Evolutionary conservation across 1,284 basidiomycete species (phyloP).

Genomic region (Fistulinella cinereoalba): DNA sequence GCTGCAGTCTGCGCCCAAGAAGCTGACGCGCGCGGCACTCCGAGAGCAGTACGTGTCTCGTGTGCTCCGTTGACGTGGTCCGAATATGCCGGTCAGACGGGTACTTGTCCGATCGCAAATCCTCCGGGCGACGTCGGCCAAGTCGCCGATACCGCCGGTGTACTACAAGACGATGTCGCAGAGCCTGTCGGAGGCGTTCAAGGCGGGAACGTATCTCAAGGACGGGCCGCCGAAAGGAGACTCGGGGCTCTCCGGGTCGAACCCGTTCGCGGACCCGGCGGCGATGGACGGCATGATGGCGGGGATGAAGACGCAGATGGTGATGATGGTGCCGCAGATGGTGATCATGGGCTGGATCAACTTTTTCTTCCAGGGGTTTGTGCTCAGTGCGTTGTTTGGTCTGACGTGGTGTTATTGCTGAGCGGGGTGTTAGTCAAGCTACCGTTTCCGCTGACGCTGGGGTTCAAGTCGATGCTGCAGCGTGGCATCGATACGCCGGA

Average conservation of each 20-base stretch:
- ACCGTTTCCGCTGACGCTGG: slow-evolving; percentile 94
- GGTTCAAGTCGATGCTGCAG: slow-evolving; percentile 99
- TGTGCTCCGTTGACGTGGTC: slow-evolving; percentile 1
- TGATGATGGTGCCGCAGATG: slow-evolving; percentile 98
- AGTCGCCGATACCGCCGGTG: slow-evolving; percentile 75
- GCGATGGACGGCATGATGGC: slow-evolving; percentile 99
- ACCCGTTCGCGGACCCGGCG: slow-evolving; percentile 81
- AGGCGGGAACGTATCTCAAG: slow-evolving; percentile 79
- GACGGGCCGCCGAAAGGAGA: slow-evolving; percentile 73
- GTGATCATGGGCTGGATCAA: slow-evolving; percentile 99
- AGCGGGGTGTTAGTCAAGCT: slow-evolving; percentile 70
- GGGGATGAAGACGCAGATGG: slow-evolving; percentile 98
- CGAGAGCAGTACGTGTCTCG: slow-evolving; percentile 83
- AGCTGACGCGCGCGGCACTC: slow-evolving; percentile 70
- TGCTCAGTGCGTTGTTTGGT: slow-evolving; percentile 74
- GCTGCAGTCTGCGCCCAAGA: slow-evolving; percentile 85
- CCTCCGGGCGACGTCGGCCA: slow-evolving; percentile 74
- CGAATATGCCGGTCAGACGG: slow-evolving; percentile 51
- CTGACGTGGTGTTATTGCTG: slow-evolving; percentile 1
- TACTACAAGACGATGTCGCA: slow-evolving; percentile 77
- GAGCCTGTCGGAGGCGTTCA: slow-evolving; percentile 68
- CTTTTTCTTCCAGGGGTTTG: slow-evolving; percentile 98
- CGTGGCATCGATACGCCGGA: slow-evolving; percentile 94
- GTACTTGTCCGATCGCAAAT: slow-evolving; percentile 82
- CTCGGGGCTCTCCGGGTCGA: slow-evolving; percentile 54